Evolutionary conservation across 2,329 filamentous ascomycete species (phyloP).

Genomic region (Arthrobotrys iridis): DNA sequence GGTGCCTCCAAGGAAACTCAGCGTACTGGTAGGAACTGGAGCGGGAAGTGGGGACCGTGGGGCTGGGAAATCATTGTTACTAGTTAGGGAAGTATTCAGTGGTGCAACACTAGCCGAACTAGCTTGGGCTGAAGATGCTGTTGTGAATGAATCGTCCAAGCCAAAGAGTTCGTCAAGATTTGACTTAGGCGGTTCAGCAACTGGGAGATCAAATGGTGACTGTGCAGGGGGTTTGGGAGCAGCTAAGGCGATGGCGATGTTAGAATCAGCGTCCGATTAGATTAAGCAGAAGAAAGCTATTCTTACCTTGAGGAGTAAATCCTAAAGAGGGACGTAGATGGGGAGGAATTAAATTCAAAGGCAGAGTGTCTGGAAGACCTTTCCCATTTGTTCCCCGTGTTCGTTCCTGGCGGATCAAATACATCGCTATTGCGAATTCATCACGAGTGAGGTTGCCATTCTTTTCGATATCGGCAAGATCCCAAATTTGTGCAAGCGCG

Average conservation of each 20-base stretch:
- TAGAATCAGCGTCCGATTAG: too few relatives aligned
- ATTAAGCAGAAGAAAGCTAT: too few relatives aligned
- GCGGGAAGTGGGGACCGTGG: constrained; percentile 68
- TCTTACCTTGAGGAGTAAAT: constrained; percentile 29
- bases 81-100: constrained; percentile 54
- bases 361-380: constrained; percentile 78
- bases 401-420: constrained; percentile 89
- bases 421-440: constrained; percentile 97
- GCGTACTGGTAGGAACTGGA: constrained; percentile 61
- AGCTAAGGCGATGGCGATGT: constrained; percentile 6
- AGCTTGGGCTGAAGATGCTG: constrained; percentile 59
- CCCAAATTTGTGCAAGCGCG: constrained; percentile 92
- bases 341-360: constrained; percentile 83
- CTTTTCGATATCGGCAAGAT: constrained; percentile 91
- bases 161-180: constrained; percentile 94
- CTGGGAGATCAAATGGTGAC: constrained; percentile 67
- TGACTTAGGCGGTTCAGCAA: constrained; percentile 70
- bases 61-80: constrained; percentile 59
- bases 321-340: constrained; percentile 72
- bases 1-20: constrained; percentile 68
- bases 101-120: constrained; percentile 36
- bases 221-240: constrained; percentile 56
- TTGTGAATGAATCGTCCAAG: constrained; percentile 75
- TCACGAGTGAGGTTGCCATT: constrained; percentile 85
- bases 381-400: constrained; percentile 67